Base-by-base conservation (phyloP, 495 filamentous ascomycete genomes). In the Neurospora africana region DNA sequence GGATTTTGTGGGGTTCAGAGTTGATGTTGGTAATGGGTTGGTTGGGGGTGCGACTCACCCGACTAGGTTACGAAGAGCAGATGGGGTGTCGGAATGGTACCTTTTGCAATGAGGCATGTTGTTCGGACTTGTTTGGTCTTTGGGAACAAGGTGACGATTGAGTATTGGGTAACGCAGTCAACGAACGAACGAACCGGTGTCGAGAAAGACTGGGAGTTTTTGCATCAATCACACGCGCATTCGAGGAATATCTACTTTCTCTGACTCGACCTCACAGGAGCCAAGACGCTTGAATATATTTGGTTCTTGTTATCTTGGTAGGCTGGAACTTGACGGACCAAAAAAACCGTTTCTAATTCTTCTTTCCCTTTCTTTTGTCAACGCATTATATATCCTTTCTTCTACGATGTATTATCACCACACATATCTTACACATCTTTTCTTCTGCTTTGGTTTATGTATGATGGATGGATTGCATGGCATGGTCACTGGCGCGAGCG, bases 1-100 rank as follows among this genome's bases (percentile, higher is more conserved):
- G 35, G 78, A 88, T 76, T 72, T 89, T 43, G 79, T 87, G 13
- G 76, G 78, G 35, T 80, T 84, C n/a, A 36, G 27, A 33, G 69
- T 80, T 9, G 68, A 74, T 68, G 65, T 71, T 3, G 72, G 38
- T 0, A 53, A 21, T 3, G 69, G 70, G 2, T 70, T 38, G 69
- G 72, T 78, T 30, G 74, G 73, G 13, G 70, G 53, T 15, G 69
- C 37, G 37, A 39, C 70, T 7, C 53, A 65, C 35, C 53, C 27
- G 0, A 15, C 47, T 21, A 58, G 23, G 53, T 8, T 65, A 19
- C 53, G 58, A 19, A 5, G 58, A 9, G 33, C 10, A 13, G n/a
- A 38, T 23, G 44, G 23, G 15, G 70, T 30, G 5, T 33, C 19
- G 15, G 53, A 6, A 3, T 65, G 27, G 53, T 7, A 8, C 15